Percentiles rank a stretch among this genome's conserved stretches.
These are phyloP conservation scores for Sesbania bispinosa DNA, from an alignment of 306 rosid species.

Conservation along the genomic window DNA sequence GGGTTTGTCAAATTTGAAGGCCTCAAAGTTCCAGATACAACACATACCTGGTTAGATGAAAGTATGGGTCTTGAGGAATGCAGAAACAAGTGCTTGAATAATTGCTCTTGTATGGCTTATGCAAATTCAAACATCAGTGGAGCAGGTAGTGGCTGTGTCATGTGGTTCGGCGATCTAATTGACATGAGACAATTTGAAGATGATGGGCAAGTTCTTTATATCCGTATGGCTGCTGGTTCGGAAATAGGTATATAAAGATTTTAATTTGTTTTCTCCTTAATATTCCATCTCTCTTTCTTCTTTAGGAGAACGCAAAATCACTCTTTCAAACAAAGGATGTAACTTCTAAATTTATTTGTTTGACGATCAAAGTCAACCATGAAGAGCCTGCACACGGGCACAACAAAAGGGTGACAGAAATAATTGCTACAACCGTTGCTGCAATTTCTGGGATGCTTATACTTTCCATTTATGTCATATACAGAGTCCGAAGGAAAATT, in stretches of 20 bases:
- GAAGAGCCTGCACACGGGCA: neutral
- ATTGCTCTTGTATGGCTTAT: conserved; percentile 64
- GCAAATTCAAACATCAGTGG: too few relatives aligned
- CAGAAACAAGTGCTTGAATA: conserved; percentile 45
- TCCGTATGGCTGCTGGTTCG: conserved; percentile 9
- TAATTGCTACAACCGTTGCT: neutral
- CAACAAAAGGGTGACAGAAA: neutral
- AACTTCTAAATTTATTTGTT: too few relatives aligned
- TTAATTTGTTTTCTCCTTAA: too few relatives aligned
- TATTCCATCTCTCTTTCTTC: too few relatives aligned
- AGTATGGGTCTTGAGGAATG: conserved; percentile 42
- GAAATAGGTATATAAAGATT: too few relatives aligned
- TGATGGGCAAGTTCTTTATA: conserved; percentile 49
- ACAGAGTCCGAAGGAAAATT: too few relatives aligned
- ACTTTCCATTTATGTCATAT: neutral
- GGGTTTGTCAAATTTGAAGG: too few relatives aligned
- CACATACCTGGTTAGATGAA: too few relatives aligned
- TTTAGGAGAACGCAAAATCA: too few relatives aligned
- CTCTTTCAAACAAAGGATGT: neutral
- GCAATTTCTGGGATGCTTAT: neutral
- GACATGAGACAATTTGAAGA: conserved; percentile 35
- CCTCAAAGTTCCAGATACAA: too few relatives aligned
- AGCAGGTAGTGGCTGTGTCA: too few relatives aligned
- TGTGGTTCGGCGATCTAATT: conserved; percentile 62
- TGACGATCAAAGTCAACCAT: too few relatives aligned